Conservation (phyloP, 495 filamentous ascomycete species). For the Penicillium lividum region DNA sequence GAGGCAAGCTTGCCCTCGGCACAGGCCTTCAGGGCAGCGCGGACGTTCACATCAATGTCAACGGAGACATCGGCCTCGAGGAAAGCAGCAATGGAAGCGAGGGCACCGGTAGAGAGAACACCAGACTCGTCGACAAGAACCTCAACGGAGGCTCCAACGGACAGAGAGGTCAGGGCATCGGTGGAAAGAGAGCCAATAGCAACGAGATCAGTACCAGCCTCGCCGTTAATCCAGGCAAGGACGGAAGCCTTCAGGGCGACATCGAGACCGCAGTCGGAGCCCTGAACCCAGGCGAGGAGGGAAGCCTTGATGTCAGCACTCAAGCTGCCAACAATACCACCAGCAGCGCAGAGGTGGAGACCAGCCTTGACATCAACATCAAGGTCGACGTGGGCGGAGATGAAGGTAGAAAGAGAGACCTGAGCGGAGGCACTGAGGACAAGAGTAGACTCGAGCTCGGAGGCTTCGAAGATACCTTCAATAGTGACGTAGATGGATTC, state of each 20-base stretch:
- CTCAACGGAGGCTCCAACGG: constrained; percentile 39
- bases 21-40: constrained; percentile 33
- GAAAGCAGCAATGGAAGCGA: constrained; percentile 39
- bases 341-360: constrained; percentile 40
- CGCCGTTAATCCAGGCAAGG: constrained; percentile 38
- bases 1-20: constrained; percentile 36
- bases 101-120: constrained; percentile 30
- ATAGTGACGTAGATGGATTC: constrained; percentile 41
- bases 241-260: constrained; percentile 35
- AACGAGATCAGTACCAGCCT: constrained; percentile 32
- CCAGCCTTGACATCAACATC: constrained; percentile 35
- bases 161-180: constrained; percentile 35
- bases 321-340: constrained; percentile 38
- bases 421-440: constrained; percentile 37
- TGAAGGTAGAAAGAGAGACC: constrained; percentile 34
- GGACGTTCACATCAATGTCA: constrained; percentile 33
- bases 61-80: constrained; percentile 30
- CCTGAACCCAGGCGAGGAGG: constrained; percentile 36
- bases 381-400: constrained; percentile 26
- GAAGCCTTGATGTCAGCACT: constrained; percentile 36
- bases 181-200: constrained; percentile 30
- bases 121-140: constrained; percentile 35
- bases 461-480: constrained; percentile 41
- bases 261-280: constrained; percentile 33
- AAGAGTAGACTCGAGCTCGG: constrained; percentile 31